phyloP scores from a whole-genome alignment of 495 filamentous ascomycete species.

The Hypoxylon fuscum region DNA sequence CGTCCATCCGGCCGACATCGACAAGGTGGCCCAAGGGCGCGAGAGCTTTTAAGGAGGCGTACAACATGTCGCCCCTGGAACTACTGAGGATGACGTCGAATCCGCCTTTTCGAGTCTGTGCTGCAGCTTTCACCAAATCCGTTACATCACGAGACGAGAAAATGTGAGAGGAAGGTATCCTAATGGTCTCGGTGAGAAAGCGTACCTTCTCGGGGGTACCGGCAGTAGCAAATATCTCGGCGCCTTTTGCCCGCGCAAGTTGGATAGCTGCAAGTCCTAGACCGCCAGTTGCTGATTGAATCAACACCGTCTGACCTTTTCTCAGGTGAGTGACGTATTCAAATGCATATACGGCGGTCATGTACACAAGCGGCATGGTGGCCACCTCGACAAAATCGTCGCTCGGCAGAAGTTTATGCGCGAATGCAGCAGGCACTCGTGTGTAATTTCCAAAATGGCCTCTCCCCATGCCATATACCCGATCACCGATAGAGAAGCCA shows the following conservation, averaged over 20 bases:
- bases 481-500: conserved; percentile 34
- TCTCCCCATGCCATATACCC: conserved; percentile 44
- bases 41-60: conserved; percentile 25
- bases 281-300: conserved; percentile 64
- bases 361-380: conserved; percentile 56
- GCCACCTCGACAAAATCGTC: conserved; percentile 51
- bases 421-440: conserved; percentile 26
- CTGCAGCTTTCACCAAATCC: too few species aligned
- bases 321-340: conserved; percentile 33
- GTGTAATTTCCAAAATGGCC: conserved; percentile 43
- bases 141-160: not conserved
- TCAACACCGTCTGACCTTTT: conserved; percentile 63
- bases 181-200: not conserved
- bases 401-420: conserved; percentile 43
- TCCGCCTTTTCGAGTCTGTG: not conserved
- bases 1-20: conserved; percentile 31
- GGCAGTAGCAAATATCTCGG: conserved; percentile 50
- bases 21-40: conserved; percentile 36
- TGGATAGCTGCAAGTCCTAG: conserved; percentile 66
- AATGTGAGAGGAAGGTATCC: not conserved
- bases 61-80: conserved; percentile 13
- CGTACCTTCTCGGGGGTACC: conserved; percentile 3
- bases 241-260: conserved; percentile 58
- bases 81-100: conserved; percentile 41
- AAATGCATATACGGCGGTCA: conserved; percentile 57